Percentiles rank a stretch among this genome's conserved stretches.
Evolutionary conservation across 2,329 filamentous ascomycete genomes (phyloP).

Genomic region (Biscogniauxia sp.): DNA sequence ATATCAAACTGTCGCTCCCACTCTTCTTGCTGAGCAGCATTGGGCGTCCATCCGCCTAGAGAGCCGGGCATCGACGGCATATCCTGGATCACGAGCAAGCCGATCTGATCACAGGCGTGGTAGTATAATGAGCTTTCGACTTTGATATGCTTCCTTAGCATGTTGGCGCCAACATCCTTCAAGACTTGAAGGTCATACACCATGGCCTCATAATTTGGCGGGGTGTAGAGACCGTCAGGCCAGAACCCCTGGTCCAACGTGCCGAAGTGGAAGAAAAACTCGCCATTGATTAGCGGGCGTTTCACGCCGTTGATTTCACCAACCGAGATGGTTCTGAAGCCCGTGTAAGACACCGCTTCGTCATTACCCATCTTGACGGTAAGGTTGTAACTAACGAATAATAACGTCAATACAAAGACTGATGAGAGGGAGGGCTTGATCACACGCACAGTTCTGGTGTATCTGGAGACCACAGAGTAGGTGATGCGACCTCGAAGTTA

Average conservation of each 20-base stretch:
- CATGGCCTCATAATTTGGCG: slow-evolving; percentile 67
- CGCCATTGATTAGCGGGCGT: slow-evolving; percentile 64
- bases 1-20: slow-evolving; percentile 57
- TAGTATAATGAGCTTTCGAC: slow-evolving; percentile 57
- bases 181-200: slow-evolving; percentile 61
- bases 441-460: slow-evolving; percentile 57
- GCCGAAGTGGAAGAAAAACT: slow-evolving; percentile 66
- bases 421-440: neutral
- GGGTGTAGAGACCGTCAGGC: slow-evolving; percentile 66
- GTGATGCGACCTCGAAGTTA: slow-evolving; percentile 51
- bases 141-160: slow-evolving; percentile 66
- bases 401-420: slow-evolving; percentile 3
- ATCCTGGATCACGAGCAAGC: slow-evolving; percentile 67
- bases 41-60: slow-evolving; percentile 30
- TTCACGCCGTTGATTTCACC: slow-evolving; percentile 56
- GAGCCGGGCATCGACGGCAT: slow-evolving; percentile 58
- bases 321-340: slow-evolving; percentile 62
- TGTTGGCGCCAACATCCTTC: slow-evolving; percentile 67
- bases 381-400: slow-evolving; percentile 48
- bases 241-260: slow-evolving; percentile 70
- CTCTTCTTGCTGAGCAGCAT: slow-evolving; percentile 46
- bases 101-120: slow-evolving; percentile 63
- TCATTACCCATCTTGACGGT: slow-evolving; percentile 53
- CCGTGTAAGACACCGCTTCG: slow-evolving; percentile 61
- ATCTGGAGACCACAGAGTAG: slow-evolving; percentile 63